These are phyloP conservation scores for Saitozyma sp. DNA, from an alignment of 768 basidiomycete genomes.

Conservation along the genomic window DNA sequence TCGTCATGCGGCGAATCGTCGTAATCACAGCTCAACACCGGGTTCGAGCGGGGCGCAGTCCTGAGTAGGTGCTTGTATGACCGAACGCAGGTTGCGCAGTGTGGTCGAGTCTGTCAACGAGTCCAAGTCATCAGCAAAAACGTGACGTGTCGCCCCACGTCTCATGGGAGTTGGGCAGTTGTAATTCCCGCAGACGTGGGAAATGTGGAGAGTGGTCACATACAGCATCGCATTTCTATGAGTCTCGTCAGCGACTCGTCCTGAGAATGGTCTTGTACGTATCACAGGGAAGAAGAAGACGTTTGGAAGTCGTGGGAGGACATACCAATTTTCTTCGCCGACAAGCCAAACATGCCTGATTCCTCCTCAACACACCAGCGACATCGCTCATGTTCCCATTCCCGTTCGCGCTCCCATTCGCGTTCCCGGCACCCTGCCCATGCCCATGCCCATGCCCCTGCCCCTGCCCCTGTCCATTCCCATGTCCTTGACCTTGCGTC, in stretches of 20 bases:
- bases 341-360: slow-evolving; percentile 46
- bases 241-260: slow-evolving; percentile 1
- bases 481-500: too few species aligned
- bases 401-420: neutral
- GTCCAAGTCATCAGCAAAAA: too few species aligned
- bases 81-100: slow-evolving; percentile 43
- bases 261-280: too few species aligned
- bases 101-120: slow-evolving; percentile 20
- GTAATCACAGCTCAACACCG: slow-evolving; percentile 38
- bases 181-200: too few species aligned
- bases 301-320: neutral
- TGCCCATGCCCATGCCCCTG: too few species aligned
- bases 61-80: slow-evolving; percentile 40
- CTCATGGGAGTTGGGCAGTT: too few species aligned
- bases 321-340: slow-evolving; percentile 40
- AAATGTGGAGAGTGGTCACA: too few species aligned
- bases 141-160: too few species aligned
- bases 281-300: slow-evolving; percentile 1
- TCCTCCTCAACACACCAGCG: slow-evolving; percentile 39
- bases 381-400: slow-evolving; percentile 14
- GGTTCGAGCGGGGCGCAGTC: slow-evolving; percentile 35
- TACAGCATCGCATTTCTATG: slow-evolving; percentile 48
- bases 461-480: too few species aligned
- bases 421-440: too few species aligned
- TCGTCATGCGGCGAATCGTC: slow-evolving; percentile 24